Percentiles rank a stretch among this genome's conserved stretches.
Conservation (phyloP, 1,139 yeast species). For the Taphrina deformans region DNA sequence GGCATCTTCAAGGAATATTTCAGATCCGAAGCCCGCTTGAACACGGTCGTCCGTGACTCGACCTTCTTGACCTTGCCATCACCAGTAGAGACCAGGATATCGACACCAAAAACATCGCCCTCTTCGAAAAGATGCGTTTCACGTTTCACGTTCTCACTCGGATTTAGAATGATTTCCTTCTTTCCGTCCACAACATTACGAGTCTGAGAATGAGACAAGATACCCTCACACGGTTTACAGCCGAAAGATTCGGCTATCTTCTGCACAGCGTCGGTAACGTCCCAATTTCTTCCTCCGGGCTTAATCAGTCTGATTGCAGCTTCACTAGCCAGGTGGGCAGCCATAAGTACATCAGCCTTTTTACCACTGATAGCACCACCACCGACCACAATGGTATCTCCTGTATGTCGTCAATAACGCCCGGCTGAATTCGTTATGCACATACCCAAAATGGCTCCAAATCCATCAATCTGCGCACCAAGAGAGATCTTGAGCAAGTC, state of each 20-base stretch:
- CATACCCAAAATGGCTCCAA: constrained; percentile 61
- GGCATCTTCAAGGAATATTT: constrained; percentile 70
- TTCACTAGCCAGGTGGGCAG: constrained; percentile 77
- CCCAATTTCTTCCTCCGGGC: constrained; percentile 74
- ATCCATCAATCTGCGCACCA: constrained; percentile 79
- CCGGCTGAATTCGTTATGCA: background rate
- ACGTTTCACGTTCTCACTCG: constrained; percentile 64
- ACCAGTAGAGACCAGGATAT: constrained; percentile 66
- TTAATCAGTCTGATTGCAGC: constrained; percentile 72
- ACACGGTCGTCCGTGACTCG: constrained; percentile 66
- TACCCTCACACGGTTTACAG: constrained; percentile 65
- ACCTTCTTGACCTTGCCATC: constrained; percentile 66
- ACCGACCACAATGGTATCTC: constrained; percentile 65
- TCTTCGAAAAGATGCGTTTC: constrained; percentile 68
- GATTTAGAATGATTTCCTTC: constrained; percentile 75
- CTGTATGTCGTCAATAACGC: background rate
- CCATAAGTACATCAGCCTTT: constrained; percentile 67
- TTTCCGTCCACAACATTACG: constrained; percentile 71
- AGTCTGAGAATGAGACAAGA: constrained; percentile 66
- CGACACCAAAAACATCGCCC: constrained; percentile 77
- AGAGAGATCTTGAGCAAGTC: constrained; percentile 73
- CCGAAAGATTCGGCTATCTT: constrained; percentile 64
- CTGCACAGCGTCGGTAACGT: constrained; percentile 67
- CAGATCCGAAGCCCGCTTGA: constrained; percentile 62
- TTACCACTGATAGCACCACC: constrained; percentile 54